Evolutionary conservation across 2,329 filamentous ascomycete species (phyloP), one percentile per base, ranked within the genome.

Genomic region (Anthostomella pinea): DNA sequence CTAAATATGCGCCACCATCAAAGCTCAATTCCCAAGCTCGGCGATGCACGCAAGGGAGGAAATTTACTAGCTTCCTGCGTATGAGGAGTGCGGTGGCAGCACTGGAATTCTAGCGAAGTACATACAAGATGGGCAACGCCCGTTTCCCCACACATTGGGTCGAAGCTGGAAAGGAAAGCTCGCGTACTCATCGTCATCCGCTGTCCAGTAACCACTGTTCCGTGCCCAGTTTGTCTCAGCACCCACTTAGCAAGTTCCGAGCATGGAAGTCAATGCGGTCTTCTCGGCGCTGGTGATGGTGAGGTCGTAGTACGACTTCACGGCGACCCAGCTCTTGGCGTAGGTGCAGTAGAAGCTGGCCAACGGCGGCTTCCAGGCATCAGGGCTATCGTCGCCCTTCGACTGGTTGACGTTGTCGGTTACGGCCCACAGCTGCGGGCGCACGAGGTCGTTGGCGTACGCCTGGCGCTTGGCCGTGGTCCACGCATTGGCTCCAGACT

Each of bases 371-470:
- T 87, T 83, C 86, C 87, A 94, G 8, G 65, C 60, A 54, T 90
- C 87, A 0, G 87, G 85, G 35, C 80, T 79, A 48, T 71, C 66
- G 60, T 89, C 85, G n/a, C 85, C 67, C 70, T 91, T 93, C 21
- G 67, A 48, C 51, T 80, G 69, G 65, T 94, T 94, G 49, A 88
- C 79, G 36, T 75, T 79, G 58, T 86, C 83, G 4, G 86, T 91
- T 7, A 93, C 85, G 21, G 87, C 83, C 64, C 86, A 75, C 19
- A 93, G 73, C 65, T 93, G 86, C 0, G 87, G 87, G 36, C 82
- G 76, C 1, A 67, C 73, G 40, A 91, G 59, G 64, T 93, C 87
- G 62, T 88, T 93, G 48, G 87, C 87, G 55, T 89, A 89, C 3
- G 69, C 59, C 56, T 82, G 67, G 38, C 87, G 78, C 52, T 75